Evolutionary conservation across 306 rosid genomes (phyloP).

Genomic region (Fragaria vesca): DNA sequence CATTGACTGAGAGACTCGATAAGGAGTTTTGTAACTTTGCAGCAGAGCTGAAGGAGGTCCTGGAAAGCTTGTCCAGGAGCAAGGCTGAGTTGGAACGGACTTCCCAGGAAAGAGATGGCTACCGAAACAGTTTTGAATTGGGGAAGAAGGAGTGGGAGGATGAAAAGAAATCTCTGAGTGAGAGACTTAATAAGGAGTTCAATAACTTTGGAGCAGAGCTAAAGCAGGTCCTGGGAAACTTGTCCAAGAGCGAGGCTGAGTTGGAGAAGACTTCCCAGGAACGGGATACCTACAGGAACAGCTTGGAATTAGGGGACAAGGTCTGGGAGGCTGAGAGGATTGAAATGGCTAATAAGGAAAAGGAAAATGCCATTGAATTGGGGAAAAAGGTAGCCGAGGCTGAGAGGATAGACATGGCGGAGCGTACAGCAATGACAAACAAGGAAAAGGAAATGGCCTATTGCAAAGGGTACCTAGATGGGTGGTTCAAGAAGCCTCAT

Average conservation of each 20-base stretch:
- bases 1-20: neutral
- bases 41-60: neutral
- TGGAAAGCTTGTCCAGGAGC: neutral
- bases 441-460: neutral
- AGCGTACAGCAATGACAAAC: neutral
- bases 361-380: neutral
- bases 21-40: neutral
- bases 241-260: too few relatives aligned
- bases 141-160: neutral
- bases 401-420: neutral
- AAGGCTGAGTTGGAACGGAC: neutral
- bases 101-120: neutral
- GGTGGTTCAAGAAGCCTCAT: neutral
- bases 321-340: conserved; percentile 3
- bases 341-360: neutral
- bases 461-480: neutral
- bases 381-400: neutral
- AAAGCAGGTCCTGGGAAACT: too few relatives aligned
- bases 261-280: neutral
- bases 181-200: neutral
- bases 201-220: too few relatives aligned
- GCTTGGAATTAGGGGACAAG: neutral
- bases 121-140: neutral
- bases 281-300: neutral
- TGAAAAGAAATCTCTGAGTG: neutral